These are phyloP conservation scores for Mortierella hygrophila DNA, from an alignment of 192 early-diverging fungal genomes.

Conservation along the genomic window DNA sequence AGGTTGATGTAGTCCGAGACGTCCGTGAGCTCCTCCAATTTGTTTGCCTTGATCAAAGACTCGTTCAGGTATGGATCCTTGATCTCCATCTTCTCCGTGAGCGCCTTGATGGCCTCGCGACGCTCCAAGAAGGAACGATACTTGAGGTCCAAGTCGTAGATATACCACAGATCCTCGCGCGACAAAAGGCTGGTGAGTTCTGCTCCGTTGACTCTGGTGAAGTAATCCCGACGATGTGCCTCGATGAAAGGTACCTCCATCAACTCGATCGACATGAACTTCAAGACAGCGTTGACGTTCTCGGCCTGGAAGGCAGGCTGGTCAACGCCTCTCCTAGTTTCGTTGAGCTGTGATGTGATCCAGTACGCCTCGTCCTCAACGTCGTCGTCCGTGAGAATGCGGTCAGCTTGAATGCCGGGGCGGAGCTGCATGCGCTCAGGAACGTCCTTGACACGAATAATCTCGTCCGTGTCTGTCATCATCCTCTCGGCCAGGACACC, in stretches of 20 bases:
- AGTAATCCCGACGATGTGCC: constrained; percentile 88
- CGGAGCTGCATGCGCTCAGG: constrained; percentile 94
- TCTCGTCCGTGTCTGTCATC: constrained; percentile 94
- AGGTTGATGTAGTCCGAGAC: constrained; percentile 74
- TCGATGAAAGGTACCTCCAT: constrained; percentile 94
- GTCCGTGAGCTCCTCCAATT: constrained; percentile 75
- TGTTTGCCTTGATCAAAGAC: constrained; percentile 61
- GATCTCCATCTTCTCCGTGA: constrained; percentile 61
- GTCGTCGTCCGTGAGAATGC: constrained; percentile 67
- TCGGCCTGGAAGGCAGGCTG: constrained; percentile 29
- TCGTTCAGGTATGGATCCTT: constrained; percentile 64
- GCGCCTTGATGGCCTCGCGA: constrained; percentile 64
- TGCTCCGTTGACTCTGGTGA: constrained; percentile 63
- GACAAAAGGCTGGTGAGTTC: constrained; percentile 69
- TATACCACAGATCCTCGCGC: constrained; percentile 85
- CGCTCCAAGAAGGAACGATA: constrained; percentile 79
- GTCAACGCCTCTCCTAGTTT: constrained; percentile 34
- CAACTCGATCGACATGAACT: constrained; percentile 73
- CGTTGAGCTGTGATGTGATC: constrained; percentile 58
- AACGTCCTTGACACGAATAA: constrained; percentile 87
- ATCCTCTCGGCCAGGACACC: constrained; percentile 87
- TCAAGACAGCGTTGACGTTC: constrained; percentile 48
- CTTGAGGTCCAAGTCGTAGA: constrained; percentile 87
- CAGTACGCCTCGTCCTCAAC: constrained; percentile 76
- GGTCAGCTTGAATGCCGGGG: constrained; percentile 51